A percentile compares a stretch with the other conserved stretches of the same genome.
Evolutionary conservation across 352 stramenopile genomes (phyloP).

Genomic region (Pythium folliculosum): DNA sequence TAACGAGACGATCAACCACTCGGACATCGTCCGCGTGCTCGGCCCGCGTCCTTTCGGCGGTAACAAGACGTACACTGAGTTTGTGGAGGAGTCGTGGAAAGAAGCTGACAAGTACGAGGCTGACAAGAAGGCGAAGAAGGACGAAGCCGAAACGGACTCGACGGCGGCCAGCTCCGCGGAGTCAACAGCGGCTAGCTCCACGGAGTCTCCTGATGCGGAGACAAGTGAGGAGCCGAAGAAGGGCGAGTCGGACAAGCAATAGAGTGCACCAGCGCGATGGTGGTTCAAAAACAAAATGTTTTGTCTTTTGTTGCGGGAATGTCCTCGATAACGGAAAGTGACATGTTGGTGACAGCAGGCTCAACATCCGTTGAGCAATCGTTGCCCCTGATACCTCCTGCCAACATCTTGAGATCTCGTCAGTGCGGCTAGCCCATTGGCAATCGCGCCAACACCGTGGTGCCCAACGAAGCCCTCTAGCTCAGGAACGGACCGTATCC

Average conservation of each 20-base stretch:
- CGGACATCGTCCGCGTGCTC: conserved; percentile 96
- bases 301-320: conserved; percentile 10
- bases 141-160: conserved; percentile 30
- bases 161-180: conserved; percentile 14
- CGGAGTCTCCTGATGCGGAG: conserved; percentile 2
- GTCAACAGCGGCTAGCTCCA: neutral
- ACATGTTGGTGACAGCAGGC: conserved; percentile 16
- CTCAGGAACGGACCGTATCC: too few species aligned
- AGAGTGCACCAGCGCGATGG: conserved; percentile 17
- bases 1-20: conserved; percentile 99
- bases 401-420: neutral
- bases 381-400: neutral
- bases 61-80: conserved; percentile 97
- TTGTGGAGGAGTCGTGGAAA: conserved; percentile 89
- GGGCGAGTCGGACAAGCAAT: conserved; percentile 24
- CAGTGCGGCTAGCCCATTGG: too few species aligned
- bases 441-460: too few species aligned
- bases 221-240: conserved; percentile 17
- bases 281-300: conserved; percentile 12
- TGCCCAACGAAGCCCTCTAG: too few species aligned
- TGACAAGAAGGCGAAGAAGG: conserved; percentile 50
- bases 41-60: conserved; percentile 93
- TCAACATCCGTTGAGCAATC: neutral
- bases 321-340: neutral
- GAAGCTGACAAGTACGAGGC: conserved; percentile 81